phyloP scores from a whole-genome alignment of 2,329 filamentous ascomycete genomes.

The Sordariomycetes sp. region DNA sequence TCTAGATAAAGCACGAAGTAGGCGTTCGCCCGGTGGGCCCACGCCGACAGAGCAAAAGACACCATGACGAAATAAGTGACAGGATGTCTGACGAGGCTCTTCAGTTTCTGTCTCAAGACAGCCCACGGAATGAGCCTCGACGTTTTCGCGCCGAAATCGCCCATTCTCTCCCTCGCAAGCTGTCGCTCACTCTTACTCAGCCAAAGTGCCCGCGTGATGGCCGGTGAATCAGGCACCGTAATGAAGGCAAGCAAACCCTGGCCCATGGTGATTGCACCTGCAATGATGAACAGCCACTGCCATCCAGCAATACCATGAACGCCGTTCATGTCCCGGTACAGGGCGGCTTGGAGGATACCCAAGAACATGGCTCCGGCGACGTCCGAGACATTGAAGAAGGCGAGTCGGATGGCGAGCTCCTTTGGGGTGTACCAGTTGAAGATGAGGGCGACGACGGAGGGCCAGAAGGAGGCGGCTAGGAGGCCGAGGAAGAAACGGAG shows the following conservation, averaged over 20 bases:
- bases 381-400: conserved; percentile 32
- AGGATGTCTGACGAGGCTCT: conserved; percentile 16
- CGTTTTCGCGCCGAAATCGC: conserved; percentile 16
- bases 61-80: conserved; percentile 20
- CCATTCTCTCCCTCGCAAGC: conserved; percentile 17
- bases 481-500: conserved; percentile 35
- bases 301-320: conserved; percentile 29
- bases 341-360: conserved; percentile 31
- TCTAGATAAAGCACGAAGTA: conserved; percentile 23
- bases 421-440: conserved; percentile 33
- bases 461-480: conserved; percentile 26
- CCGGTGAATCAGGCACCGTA: conserved; percentile 22
- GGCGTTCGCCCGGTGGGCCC: conserved; percentile 19
- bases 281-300: conserved; percentile 37
- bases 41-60: conserved; percentile 18
- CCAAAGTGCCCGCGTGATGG: conserved; percentile 18
- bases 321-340: conserved; percentile 30
- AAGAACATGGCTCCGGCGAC: conserved; percentile 34
- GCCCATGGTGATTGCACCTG: conserved; percentile 26
- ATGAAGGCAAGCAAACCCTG: conserved; percentile 29
- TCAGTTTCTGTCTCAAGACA: conserved; percentile 14
- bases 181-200: conserved; percentile 16
- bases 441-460: conserved; percentile 25
- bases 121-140: conserved; percentile 14
- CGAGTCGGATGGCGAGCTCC: conserved; percentile 29